These are phyloP conservation scores for Halenospora varia DNA, from an alignment of 495 filamentous ascomycete species.

Conservation along the genomic window DNA sequence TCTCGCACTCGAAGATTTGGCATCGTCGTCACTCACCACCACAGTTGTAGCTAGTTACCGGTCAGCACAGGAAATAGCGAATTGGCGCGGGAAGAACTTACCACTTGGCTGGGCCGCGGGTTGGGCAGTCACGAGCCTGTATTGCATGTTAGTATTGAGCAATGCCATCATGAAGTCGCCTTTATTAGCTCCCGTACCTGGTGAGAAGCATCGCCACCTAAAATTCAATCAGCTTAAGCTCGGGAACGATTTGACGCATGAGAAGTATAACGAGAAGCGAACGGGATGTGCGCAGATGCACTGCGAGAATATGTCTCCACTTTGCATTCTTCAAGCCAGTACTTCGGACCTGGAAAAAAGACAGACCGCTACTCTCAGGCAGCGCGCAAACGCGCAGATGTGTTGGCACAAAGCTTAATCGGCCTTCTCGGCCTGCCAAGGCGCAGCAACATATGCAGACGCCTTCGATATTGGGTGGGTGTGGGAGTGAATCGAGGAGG, in stretches of 20 bases:
- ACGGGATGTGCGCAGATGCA: too few relatives aligned
- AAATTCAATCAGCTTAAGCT: slow-evolving; percentile 18
- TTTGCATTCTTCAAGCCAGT: not conserved
- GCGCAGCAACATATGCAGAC: not conserved
- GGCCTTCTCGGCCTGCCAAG: not conserved
- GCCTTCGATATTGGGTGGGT: slow-evolving; percentile 18
- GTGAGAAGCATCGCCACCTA: slow-evolving; percentile 74
- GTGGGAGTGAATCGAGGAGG: slow-evolving; percentile 16
- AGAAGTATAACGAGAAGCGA: not conserved
- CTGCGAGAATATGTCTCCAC: too few relatives aligned
- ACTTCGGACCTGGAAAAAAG: not conserved
- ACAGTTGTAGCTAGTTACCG: slow-evolving; percentile 65
- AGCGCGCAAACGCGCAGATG: not conserved
- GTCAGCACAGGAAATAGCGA: slow-evolving; percentile 25
- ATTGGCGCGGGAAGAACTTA: slow-evolving; percentile 33
- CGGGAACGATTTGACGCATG: not conserved
- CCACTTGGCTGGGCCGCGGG: slow-evolving; percentile 89
- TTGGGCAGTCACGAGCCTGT: slow-evolving; percentile 81
- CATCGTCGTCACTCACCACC: slow-evolving; percentile 50
- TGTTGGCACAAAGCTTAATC: not conserved
- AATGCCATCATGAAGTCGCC: not conserved
- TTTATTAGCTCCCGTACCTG: slow-evolving; percentile 43
- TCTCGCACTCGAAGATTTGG: slow-evolving; percentile 6
- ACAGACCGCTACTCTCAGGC: not conserved
- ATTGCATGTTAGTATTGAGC: slow-evolving; percentile 13